These are phyloP conservation scores for Beauveria sp. DNA, from an alignment of 2,329 filamentous ascomycete genomes.

Conservation along the genomic window DNA sequence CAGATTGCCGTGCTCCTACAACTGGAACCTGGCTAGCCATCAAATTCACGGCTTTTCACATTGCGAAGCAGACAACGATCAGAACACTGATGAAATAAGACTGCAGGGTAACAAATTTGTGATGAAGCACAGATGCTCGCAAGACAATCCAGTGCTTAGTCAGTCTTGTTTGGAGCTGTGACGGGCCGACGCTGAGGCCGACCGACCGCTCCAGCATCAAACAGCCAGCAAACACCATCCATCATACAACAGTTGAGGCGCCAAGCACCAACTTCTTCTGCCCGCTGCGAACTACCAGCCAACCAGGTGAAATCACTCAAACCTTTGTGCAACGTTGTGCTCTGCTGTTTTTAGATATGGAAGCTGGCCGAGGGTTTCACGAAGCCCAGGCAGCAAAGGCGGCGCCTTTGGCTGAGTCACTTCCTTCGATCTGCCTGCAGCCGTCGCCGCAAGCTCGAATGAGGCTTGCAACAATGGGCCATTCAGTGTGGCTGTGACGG, in stretches of 20 bases:
- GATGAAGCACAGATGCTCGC: not conserved
- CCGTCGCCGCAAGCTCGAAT: not conserved
- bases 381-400: constrained; percentile 2
- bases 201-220: not conserved
- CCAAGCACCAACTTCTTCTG: not conserved
- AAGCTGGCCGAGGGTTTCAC: not conserved
- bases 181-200: not conserved
- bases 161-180: not conserved
- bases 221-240: not conserved
- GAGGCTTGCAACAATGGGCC: not conserved
- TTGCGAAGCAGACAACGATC: not conserved
- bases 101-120: not conserved
- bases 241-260: not conserved
- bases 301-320: not conserved
- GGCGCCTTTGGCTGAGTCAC: constrained; percentile 5
- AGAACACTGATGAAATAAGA: not conserved
- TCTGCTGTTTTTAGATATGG: not conserved
- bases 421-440: not conserved
- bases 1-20: not conserved
- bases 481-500: not conserved
- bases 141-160: not conserved
- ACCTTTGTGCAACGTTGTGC: not conserved
- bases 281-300: not conserved
- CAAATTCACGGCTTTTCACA: not conserved
- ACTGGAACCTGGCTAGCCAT: not conserved